Evolutionary conservation across 495 filamentous ascomycete genomes (phyloP), one percentile per base, ranked within the genome.

Genomic region (Lasiosphaeria miniovina): DNA sequence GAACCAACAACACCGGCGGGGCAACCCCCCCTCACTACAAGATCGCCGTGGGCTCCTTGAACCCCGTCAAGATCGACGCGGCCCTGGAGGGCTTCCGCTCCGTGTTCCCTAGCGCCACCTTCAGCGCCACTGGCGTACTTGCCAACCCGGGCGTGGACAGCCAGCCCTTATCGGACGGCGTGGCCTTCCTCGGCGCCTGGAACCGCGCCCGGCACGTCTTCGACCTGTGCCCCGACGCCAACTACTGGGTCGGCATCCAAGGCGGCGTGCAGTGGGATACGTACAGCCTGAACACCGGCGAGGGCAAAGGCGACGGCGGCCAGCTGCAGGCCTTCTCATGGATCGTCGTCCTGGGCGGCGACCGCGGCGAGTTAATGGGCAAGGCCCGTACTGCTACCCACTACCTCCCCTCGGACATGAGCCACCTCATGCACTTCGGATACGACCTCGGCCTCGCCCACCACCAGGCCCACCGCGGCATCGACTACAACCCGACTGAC

Each of bases 201-300:
- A 72, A 72, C 58, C 61, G 68, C 17, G 62, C 61, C 4, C 51
- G 34, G 12, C 63, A 62, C 52, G 70, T 66, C 32, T 55, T 58
- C 34, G 48, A n/a, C 3, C 14, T 50, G 15, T 55, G 60, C 5
- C 64, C 66, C 1, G 33, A 64, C 10, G 68, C 61, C 6, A 67
- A 72, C 43, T 70, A 41, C 52, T 70, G 61, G 60, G 54, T 72
- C 32, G 70, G 70, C 12, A 61, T 69, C 45, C 68, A 72, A 52
- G 70, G 70, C 31, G 68, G 70, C 17, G 54, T 72, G 8, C 34
- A 63, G 36, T 38, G 57, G n/a, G 52, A 61, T 36, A 49, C 36
- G 17, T 24, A 24, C 24, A 2, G 24, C 24, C 24, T 24, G 24
- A 24, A 24, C 24, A 24, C 24, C 24, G 24, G 24, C 24, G 24